Evolutionary conservation across 1,139 yeast genomes (phyloP).

Genomic region (Kodamaea sp.): DNA sequence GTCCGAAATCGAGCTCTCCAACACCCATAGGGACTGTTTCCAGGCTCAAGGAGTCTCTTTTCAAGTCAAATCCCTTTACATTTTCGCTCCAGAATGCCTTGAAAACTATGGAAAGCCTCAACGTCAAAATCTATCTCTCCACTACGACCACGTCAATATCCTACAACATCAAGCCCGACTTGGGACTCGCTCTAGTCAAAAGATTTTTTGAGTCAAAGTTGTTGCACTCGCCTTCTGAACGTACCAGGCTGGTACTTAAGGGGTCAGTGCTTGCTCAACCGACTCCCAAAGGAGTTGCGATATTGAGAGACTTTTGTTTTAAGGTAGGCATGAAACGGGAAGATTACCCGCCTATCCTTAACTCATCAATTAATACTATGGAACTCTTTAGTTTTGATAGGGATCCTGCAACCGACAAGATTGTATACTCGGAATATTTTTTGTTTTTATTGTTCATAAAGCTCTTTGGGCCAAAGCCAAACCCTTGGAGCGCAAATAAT

Average conservation of each 20-base stretch:
- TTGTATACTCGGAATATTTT: constrained; percentile 64
- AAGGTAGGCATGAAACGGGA: constrained; percentile 52
- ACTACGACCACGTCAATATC: constrained; percentile 60
- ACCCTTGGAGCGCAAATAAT: constrained; percentile 63
- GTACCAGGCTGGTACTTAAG: constrained; percentile 57
- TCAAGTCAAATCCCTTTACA: constrained; percentile 46
- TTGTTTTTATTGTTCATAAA: constrained; percentile 63
- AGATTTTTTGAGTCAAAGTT: constrained; percentile 67
- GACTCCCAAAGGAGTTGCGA: constrained; percentile 86
- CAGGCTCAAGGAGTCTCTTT: constrained; percentile 10
- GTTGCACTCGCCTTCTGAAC: constrained; percentile 74
- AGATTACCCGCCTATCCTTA: constrained; percentile 46
- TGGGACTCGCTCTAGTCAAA: constrained; percentile 52
- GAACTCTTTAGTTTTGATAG: constrained; percentile 69
- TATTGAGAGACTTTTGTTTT: constrained; percentile 61
- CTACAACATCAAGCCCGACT: constrained; percentile 54
- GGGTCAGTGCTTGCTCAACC: constrained; percentile 62
- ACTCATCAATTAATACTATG: constrained; percentile 69
- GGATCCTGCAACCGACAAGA: constrained; percentile 57
- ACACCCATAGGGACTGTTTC: not conserved
- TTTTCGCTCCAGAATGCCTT: constrained; percentile 59
- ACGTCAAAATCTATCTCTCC: constrained; percentile 47
- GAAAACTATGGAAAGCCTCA: constrained; percentile 48
- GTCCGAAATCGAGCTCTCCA: too few relatives aligned
- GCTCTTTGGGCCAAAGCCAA: constrained; percentile 68